Evolutionary conservation across 148 eudicot genomes (phyloP), one percentile per base, ranked within the genome.

Genomic region (Camellia japonica): DNA sequence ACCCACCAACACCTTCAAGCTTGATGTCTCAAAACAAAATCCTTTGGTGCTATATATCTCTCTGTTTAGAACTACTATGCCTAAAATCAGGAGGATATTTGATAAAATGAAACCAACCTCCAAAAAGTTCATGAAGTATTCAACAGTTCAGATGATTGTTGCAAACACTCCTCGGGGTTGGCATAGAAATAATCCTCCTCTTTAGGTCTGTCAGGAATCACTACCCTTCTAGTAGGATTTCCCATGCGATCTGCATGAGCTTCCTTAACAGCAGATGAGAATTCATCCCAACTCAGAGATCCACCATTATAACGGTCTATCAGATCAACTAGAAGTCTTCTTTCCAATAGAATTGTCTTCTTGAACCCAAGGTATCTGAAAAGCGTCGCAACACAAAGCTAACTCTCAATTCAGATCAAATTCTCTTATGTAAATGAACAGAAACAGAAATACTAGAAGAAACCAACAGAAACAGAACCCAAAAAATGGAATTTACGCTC

Each of bases 131-230:
- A 85, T 10, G 72, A 63, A 73, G 73, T 86, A 85, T 62, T 87
- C 67, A 81, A 74, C 13, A 68, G 79, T 60, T 87, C 91, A 43
- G 88, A 87, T 1, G 80, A 71, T 46, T 87, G 78, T 52, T 86
- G 85, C 85, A 93, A 87, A 84, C 99, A 96, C 84, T 96, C 99
- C n/a, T 87, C 86, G 7, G 99, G 99, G 81, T 96, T 96, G 47
- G 95, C 87, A 58, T 91, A 94, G 86, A 96, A 96, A 83, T 96
- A 93, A 64, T 93, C 99, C 77, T 96, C 99, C 80, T 96, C 99
- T 87, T 96, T 96, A 47, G 99, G 99, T 87, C 89, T 85, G 77
- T 92, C 98, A 0, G 97, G 91, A 71, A 96, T 96, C 58, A 92
- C 90, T 73, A 87, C 68, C 85, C 99, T 90, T 81, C 85, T 88